Evolutionary conservation across 495 filamentous ascomycete genomes (phyloP).

Genomic region (Aspergillus taichungensis): DNA sequence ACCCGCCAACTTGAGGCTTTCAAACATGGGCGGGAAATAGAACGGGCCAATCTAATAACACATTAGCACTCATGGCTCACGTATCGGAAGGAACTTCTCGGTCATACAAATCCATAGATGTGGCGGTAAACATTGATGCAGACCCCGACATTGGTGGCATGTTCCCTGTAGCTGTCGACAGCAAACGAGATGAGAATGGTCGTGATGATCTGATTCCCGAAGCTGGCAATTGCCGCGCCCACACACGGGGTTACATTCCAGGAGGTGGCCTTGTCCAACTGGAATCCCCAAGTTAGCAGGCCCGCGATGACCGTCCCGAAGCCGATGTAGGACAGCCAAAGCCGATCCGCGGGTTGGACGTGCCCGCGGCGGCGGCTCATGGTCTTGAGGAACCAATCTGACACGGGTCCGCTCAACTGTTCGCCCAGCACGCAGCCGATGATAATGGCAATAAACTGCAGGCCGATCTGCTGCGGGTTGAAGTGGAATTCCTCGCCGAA

Average conservation of each 20-base stretch:
- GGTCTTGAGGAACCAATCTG: slow-evolving; percentile 18
- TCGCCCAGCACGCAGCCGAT: slow-evolving; percentile 29
- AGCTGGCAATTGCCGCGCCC: slow-evolving; percentile 25
- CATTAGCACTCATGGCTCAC: neutral
- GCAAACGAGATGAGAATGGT: slow-evolving; percentile 24
- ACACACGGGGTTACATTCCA: slow-evolving; percentile 29
- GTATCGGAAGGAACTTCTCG: neutral
- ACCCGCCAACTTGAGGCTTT: slow-evolving; percentile 15
- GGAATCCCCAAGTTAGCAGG: slow-evolving; percentile 22
- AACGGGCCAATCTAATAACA: slow-evolving; percentile 21
- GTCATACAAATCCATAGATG: slow-evolving; percentile 27
- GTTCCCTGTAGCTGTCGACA: slow-evolving; percentile 21
- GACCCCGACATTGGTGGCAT: slow-evolving; percentile 20
- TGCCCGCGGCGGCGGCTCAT: slow-evolving; percentile 8
- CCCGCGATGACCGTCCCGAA: slow-evolving; percentile 18
- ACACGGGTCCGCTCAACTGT: slow-evolving; percentile 24
- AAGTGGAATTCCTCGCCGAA: slow-evolving; percentile 26
- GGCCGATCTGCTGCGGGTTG: slow-evolving; percentile 24
- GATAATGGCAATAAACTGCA: slow-evolving; percentile 29
- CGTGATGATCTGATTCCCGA: slow-evolving; percentile 28
- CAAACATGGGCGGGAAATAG: slow-evolving; percentile 27
- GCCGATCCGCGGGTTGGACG: slow-evolving; percentile 18
- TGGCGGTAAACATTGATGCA: slow-evolving; percentile 25
- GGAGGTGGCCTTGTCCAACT: slow-evolving; percentile 15
- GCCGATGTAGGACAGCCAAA: slow-evolving; percentile 28